Evolutionary conservation across 2,329 filamentous ascomycete species (phyloP).

Genomic region (Aspergillus phoenicis): DNA sequence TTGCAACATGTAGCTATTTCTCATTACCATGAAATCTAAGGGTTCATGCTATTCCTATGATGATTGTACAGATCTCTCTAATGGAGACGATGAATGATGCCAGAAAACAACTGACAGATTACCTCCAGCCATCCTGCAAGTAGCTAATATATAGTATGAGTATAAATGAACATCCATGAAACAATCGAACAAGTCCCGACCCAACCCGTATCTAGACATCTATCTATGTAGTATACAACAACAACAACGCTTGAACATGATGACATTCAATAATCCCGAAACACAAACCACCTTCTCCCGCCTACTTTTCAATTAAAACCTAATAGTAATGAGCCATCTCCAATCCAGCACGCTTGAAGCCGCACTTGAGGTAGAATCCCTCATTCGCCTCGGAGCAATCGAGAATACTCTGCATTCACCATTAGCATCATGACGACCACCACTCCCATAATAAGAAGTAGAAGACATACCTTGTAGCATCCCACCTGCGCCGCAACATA

Average conservation of each 20-base stretch:
- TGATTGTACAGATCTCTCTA: too few relatives aligned
- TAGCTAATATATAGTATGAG: neutral
- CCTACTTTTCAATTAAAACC: constrained; percentile 8
- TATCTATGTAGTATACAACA: neutral
- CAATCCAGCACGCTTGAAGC: constrained; percentile 85
- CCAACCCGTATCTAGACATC: neutral
- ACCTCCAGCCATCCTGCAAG: too few relatives aligned
- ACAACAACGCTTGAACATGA: neutral
- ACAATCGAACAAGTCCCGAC: neutral
- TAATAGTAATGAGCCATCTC: constrained; percentile 96
- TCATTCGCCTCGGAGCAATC: constrained; percentile 96
- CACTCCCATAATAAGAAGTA: neutral
- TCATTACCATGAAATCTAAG: too few relatives aligned
- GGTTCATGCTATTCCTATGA: too few relatives aligned
- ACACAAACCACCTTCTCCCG: neutral
- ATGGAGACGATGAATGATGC: too few relatives aligned
- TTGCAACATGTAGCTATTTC: too few relatives aligned
- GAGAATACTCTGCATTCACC: constrained; percentile 70
- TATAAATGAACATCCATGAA: neutral
- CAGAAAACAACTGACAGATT: too few relatives aligned
- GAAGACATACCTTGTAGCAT: constrained; percentile 74
- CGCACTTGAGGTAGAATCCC: constrained; percentile 97
- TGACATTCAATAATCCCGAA: neutral
- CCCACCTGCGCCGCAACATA: constrained; percentile 83
- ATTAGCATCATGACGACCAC: too few relatives aligned